A percentile compares a stretch with the other conserved stretches of the same genome.
Evolutionary conservation across 768 basidiomycete genomes (phyloP).

Genomic region (Rhizopogon vesiculosus): DNA sequence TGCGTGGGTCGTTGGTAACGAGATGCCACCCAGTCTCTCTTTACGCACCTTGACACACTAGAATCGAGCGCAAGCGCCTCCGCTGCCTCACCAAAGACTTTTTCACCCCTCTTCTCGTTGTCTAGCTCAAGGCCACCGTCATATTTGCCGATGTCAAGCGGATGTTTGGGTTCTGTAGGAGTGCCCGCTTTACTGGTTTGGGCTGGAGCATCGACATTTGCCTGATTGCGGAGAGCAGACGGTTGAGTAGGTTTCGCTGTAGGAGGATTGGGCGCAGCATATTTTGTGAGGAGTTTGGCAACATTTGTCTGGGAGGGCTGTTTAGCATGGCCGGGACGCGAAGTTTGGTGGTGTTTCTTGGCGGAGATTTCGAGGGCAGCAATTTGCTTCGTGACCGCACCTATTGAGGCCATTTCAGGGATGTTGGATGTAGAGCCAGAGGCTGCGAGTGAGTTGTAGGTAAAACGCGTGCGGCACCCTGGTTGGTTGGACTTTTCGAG

Average conservation of each 20-base stretch:
- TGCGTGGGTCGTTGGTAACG: slow-evolving; percentile 21
- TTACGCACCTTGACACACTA: slow-evolving; percentile 57
- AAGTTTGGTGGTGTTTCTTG: slow-evolving; percentile 38
- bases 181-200: slow-evolving; percentile 18
- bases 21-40: neutral
- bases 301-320: slow-evolving; percentile 58
- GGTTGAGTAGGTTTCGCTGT: slow-evolving; percentile 25
- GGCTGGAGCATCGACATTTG: slow-evolving; percentile 15
- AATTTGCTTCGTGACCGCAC: slow-evolving; percentile 59
- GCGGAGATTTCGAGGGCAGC: slow-evolving; percentile 61
- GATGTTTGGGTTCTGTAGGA: slow-evolving; percentile 14
- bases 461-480: neutral
- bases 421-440: neutral
- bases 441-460: neutral
- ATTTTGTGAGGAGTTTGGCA: slow-evolving; percentile 71
- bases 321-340: slow-evolving; percentile 39
- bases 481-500: slow-evolving; percentile 9
- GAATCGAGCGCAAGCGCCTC: slow-evolving; percentile 83
- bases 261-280: slow-evolving; percentile 59
- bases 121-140: slow-evolving; percentile 97
- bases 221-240: slow-evolving; percentile 41
- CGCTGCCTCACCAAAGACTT: slow-evolving; percentile 73
- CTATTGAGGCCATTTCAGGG: slow-evolving; percentile 41
- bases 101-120: slow-evolving; percentile 73
- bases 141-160: slow-evolving; percentile 81